A percentile compares a stretch with the other conserved stretches of the same genome.
phyloP scores from a whole-genome alignment of 805 yeast genomes.

The Debaryomyces hansenii region DNA sequence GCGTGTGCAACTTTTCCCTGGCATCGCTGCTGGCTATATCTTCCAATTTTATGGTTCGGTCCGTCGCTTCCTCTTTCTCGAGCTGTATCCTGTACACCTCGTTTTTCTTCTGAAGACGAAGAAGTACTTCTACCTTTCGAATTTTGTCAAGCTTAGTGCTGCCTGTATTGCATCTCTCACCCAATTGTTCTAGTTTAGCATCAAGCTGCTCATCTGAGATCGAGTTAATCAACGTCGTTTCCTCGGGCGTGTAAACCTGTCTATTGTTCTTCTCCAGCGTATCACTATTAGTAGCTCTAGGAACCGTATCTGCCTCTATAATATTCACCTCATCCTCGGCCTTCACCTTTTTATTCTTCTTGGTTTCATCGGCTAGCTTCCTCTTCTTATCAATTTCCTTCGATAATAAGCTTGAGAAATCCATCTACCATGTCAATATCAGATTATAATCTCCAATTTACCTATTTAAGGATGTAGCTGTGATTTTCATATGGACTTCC shows the following conservation, averaged over 20 bases:
- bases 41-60: conserved; percentile 14
- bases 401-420: conserved; percentile 46
- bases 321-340: conserved; percentile 7
- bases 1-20: conserved; percentile 30
- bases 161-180: conserved; percentile 12
- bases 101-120: conserved; percentile 14
- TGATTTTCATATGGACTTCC: too few species aligned
- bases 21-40: conserved; percentile 31
- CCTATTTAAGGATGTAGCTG: not conserved
- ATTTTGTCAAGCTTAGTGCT: conserved; percentile 17
- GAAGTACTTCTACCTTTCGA: conserved; percentile 17
- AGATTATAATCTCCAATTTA: not conserved
- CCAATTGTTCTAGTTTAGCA: conserved; percentile 16
- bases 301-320: conserved; percentile 6
- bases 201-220: conserved; percentile 26
- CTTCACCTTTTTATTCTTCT: conserved; percentile 8
- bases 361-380: conserved; percentile 15
- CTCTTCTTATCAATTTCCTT: conserved; percentile 51
- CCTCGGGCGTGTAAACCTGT: not conserved
- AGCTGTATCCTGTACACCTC: conserved; percentile 24
- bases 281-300: not conserved
- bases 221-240: conserved; percentile 7
- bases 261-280: not conserved
- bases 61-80: conserved; percentile 23
- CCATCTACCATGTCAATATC: conserved; percentile 32